Percentiles rank a stretch among this genome's conserved stretches.
Evolutionary conservation across 2,329 filamentous ascomycete genomes (phyloP).

Genomic region (Colletotrichum kahawae): DNA sequence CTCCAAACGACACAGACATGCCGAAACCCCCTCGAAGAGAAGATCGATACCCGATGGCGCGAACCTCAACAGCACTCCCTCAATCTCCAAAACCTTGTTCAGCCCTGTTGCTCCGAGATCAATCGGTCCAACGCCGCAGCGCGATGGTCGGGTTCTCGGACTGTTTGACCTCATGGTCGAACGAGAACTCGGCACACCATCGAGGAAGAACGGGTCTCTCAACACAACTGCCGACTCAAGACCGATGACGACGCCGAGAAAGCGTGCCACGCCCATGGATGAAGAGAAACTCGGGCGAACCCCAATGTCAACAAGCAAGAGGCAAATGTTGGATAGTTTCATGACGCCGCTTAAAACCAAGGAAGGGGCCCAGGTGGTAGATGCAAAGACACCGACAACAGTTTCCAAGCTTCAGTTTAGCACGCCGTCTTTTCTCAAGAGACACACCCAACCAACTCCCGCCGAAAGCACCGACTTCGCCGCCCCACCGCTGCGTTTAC

Average conservation of each 20-base stretch:
- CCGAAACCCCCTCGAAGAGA: slow-evolving; percentile 52
- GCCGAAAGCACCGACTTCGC: slow-evolving; percentile 60
- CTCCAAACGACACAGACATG: slow-evolving; percentile 54
- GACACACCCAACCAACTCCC: slow-evolving; percentile 52
- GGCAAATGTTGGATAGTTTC: slow-evolving; percentile 66
- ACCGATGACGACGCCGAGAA: slow-evolving; percentile 52
- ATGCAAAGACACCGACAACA: slow-evolving; percentile 51
- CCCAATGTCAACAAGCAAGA: slow-evolving; percentile 63
- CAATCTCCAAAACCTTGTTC: slow-evolving; percentile 62
- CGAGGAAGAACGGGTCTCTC: slow-evolving; percentile 44
- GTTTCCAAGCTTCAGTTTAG: slow-evolving; percentile 64
- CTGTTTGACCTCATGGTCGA: slow-evolving; percentile 74
- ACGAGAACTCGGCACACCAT: slow-evolving; percentile 54
- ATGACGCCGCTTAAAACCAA: slow-evolving; percentile 66
- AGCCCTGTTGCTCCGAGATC: slow-evolving; percentile 63
- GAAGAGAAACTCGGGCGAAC: slow-evolving; percentile 48
- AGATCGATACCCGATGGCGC: slow-evolving; percentile 35
- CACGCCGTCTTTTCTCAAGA: slow-evolving; percentile 74
- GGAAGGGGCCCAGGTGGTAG: slow-evolving; percentile 38
- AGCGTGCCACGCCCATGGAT: slow-evolving; percentile 37
- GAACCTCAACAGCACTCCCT: slow-evolving; percentile 57
- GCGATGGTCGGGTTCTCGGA: slow-evolving; percentile 77
- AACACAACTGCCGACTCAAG: slow-evolving; percentile 24
- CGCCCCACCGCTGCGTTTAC: slow-evolving; percentile 57
- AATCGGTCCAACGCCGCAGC: slow-evolving; percentile 81